Evolutionary conservation across 371 early-diverging fungal genomes (phyloP).

Genomic region (Nematocida sp.): DNA sequence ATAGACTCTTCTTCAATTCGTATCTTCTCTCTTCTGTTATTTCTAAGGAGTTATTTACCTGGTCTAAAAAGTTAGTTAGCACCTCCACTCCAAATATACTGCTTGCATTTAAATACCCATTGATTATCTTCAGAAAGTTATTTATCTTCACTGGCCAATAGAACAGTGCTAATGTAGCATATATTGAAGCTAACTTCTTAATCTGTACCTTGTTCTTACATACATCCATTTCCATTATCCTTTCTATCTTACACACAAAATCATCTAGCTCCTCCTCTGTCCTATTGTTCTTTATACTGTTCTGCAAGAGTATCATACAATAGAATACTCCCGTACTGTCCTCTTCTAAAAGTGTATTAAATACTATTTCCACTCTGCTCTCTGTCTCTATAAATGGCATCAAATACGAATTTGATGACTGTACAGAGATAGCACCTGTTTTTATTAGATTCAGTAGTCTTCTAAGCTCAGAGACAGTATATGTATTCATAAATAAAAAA

Average conservation of each 20-base stretch:
- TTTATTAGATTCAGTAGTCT: constrained; percentile 10
- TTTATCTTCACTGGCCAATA: constrained; percentile 61
- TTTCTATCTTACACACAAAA: constrained; percentile 15
- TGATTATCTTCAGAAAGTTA: constrained; percentile 53
- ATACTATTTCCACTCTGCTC: constrained; percentile 1
- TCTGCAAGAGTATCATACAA: constrained; percentile 38
- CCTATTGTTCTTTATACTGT: neutral
- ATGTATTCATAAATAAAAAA: constrained; percentile 5
- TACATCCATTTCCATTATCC: neutral
- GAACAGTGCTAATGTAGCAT: constrained; percentile 58
- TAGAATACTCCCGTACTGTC: constrained; percentile 38
- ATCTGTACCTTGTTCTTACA: neutral
- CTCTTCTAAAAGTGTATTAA: constrained; percentile 14
- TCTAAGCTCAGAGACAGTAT: neutral
- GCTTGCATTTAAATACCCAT: constrained; percentile 27
- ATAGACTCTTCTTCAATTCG: constrained; percentile 61
- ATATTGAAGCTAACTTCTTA: constrained; percentile 25
- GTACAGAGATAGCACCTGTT: neutral
- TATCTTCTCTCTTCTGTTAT: constrained; percentile 62
- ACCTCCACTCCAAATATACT: constrained; percentile 49
- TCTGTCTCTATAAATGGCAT: constrained; percentile 14
- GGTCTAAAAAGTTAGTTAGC: constrained; percentile 56
- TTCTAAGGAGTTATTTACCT: constrained; percentile 54
- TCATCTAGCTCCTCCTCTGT: constrained; percentile 21
- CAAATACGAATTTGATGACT: neutral